Base-by-base conservation (phyloP, 1,284 basidiomycete species). In the Ganoderma lingzhi region DNA sequence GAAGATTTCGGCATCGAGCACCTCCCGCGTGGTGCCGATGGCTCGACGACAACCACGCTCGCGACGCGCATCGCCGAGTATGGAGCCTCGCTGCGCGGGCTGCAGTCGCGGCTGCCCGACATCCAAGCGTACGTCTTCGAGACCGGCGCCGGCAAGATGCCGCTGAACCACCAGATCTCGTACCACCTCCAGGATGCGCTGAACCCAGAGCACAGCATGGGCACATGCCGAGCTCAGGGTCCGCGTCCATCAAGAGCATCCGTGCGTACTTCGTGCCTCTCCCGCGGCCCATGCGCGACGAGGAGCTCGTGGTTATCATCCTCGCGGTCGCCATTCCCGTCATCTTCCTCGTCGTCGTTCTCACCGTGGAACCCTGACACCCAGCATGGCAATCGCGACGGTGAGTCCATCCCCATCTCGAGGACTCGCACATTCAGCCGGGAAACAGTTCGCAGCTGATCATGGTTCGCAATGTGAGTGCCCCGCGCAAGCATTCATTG, bases 1-100 rank as follows among this genome's bases (percentile, higher is more conserved):
- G 97, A 99, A 80, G 97, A 99, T 83, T 99, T 99, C 73, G 97
- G 97, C 64, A 97, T 99, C 64, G 97, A 99, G 83, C 97, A 99
- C 82, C 88, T 99, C 39, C 85, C 99, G 63, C 94, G 97, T 55
- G 97, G 99, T 79, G 97, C 99, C 82, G 96, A 97, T 81, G 94
- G 97, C 78, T 92, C 91, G 28, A 95, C 95, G 4, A 96, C 95
- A 41, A 96, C 94, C 28, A 98, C 96, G 9, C 92, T 99, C 70
- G 92, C 95, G 15, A 97, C 96, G 4, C 94, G 96, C 63, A 96
- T 99, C 64, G 88, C 91, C 66, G 93, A 96, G 78, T 97, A 98
- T 80, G 88, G 98, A 28, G 89, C 94, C 30, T 96, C 96, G 2
- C 87, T 99, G 55, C 92, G 93, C 53, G 97, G 97, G 9, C 89